These are phyloP conservation scores for Diaporthe sp. DNA, from an alignment of 2,329 filamentous ascomycete genomes.

Conservation along the genomic window DNA sequence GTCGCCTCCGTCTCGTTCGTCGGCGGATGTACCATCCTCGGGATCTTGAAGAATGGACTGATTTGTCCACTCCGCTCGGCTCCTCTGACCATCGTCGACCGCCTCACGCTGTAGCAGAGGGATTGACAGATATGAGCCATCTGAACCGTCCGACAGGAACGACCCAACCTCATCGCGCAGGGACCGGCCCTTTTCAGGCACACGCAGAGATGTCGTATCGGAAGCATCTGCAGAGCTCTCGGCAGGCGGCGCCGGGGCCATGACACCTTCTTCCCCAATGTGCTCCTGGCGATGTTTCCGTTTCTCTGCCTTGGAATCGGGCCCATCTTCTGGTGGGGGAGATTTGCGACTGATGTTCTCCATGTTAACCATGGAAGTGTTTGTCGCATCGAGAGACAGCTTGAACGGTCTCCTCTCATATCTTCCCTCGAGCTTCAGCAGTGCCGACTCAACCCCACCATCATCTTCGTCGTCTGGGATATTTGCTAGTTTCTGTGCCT, in stretches of 20 bases:
- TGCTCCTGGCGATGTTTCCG: slow-evolving; percentile 61
- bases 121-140: slow-evolving; percentile 81
- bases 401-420: slow-evolving; percentile 70
- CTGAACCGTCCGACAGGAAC: slow-evolving; percentile 72
- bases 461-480: slow-evolving; percentile 90
- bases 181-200: slow-evolving; percentile 42
- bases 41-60: slow-evolving; percentile 67
- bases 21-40: slow-evolving; percentile 50
- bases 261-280: slow-evolving; percentile 57
- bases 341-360: slow-evolving; percentile 18
- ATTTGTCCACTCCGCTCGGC: slow-evolving; percentile 65
- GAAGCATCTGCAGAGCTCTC: slow-evolving; percentile 39
- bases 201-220: slow-evolving; percentile 44
- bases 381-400: slow-evolving; percentile 55
- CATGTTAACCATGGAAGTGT: slow-evolving; percentile 1
- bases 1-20: slow-evolving; percentile 45
- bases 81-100: slow-evolving; percentile 63
- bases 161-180: slow-evolving; percentile 57
- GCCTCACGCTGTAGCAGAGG: slow-evolving; percentile 80
- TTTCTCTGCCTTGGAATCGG: slow-evolving; percentile 55
- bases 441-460: slow-evolving; percentile 91
- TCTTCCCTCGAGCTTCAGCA: slow-evolving; percentile 92
- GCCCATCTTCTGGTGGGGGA: slow-evolving; percentile 35
- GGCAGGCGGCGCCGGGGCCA: slow-evolving; percentile 48
- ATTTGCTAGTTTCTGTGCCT: slow-evolving; percentile 87